Conservation (phyloP, 352 stramenopile genomes). For the Paralagenidium karlingii region DNA sequence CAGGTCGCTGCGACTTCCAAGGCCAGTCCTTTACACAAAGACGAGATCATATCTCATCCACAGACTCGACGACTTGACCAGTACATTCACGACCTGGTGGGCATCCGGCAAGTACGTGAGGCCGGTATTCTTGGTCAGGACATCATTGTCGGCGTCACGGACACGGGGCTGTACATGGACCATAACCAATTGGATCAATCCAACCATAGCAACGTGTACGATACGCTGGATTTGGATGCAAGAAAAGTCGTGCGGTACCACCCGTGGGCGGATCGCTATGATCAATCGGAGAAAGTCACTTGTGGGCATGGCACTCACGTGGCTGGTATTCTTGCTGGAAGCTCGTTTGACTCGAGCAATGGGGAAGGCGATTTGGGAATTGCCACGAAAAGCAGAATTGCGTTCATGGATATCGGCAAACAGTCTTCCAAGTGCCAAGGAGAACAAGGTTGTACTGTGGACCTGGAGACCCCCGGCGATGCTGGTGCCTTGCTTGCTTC, state of each 20-base stretch:
- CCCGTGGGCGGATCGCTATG: slow-evolving; percentile 42
- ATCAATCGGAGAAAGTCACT: slow-evolving; percentile 48
- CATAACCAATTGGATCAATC: slow-evolving; percentile 75
- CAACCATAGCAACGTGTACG: slow-evolving; percentile 32
- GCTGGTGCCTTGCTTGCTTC: slow-evolving; percentile 38
- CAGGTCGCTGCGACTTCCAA: too few relatives aligned
- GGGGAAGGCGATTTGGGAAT: slow-evolving; percentile 55
- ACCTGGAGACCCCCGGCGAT: slow-evolving; percentile 44
- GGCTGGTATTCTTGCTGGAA: slow-evolving; percentile 62
- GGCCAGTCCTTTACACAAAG: too few relatives aligned
- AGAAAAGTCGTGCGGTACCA: slow-evolving; percentile 77
- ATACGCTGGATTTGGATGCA: slow-evolving; percentile 15
- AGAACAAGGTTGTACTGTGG: slow-evolving; percentile 27
- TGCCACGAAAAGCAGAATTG: slow-evolving; percentile 61
- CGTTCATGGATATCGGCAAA: slow-evolving; percentile 85
- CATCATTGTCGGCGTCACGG: slow-evolving; percentile 69
- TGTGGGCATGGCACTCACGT: slow-evolving; percentile 86
- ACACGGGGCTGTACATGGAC: slow-evolving; percentile 68
- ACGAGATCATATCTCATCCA: too few relatives aligned
- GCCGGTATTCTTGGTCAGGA: slow-evolving; percentile 53
- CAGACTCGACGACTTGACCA: slow-evolving; percentile 56
- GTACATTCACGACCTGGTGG: slow-evolving; percentile 44
- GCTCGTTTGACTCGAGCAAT: slow-evolving; percentile 44
- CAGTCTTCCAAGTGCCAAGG: slow-evolving; percentile 35
- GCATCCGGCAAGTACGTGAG: slow-evolving; percentile 34